Percentiles rank a stretch among this genome's conserved stretches.
Conservation (phyloP, 306 rosid species). For the Glycine soja region DNA sequence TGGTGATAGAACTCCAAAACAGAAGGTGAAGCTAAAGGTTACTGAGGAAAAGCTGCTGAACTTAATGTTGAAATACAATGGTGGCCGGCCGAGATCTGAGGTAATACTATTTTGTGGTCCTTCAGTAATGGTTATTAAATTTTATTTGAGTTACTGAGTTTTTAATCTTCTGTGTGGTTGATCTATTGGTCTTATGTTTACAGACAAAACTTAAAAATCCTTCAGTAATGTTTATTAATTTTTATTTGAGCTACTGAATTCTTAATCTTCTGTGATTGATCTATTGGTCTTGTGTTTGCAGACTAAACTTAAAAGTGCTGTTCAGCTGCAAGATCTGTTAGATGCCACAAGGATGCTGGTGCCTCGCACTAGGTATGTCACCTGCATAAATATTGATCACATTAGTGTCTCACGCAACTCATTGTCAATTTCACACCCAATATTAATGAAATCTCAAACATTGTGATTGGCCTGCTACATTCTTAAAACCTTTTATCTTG, state of each 20-base stretch:
- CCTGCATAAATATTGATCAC: constrained; percentile 15
- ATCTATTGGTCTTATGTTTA: too few species aligned
- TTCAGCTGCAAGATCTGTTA: constrained; percentile 95
- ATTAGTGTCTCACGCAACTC: constrained; percentile 9
- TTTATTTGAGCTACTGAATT: constrained; percentile 24
- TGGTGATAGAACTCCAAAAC: constrained; percentile 99
- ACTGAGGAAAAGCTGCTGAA: constrained; percentile 93
- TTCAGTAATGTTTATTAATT: constrained; percentile 36
- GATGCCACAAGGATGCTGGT: constrained; percentile 97
- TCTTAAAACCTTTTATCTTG: neutral
- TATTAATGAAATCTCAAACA: constrained; percentile 16
- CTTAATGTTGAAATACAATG: constrained; percentile 92
- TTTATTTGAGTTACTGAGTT: constrained; percentile 24
- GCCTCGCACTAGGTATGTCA: constrained; percentile 81
- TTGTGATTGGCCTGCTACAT: constrained; percentile 12
- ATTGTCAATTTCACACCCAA: constrained; percentile 8
- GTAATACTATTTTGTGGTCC: constrained; percentile 48
- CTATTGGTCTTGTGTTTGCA: constrained; percentile 52
- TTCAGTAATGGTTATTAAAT: constrained; percentile 33
- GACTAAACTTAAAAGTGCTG: constrained; percentile 97
- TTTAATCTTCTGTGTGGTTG: constrained; percentile 22
- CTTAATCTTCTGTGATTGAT: constrained; percentile 38
- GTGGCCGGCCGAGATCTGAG: constrained; percentile 94
- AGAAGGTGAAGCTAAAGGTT: constrained; percentile 95
- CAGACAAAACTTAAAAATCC: constrained; percentile 63